Base-by-base conservation (phyloP, 2,329 filamentous ascomycete genomes). In the Alternaria alternata region DNA sequence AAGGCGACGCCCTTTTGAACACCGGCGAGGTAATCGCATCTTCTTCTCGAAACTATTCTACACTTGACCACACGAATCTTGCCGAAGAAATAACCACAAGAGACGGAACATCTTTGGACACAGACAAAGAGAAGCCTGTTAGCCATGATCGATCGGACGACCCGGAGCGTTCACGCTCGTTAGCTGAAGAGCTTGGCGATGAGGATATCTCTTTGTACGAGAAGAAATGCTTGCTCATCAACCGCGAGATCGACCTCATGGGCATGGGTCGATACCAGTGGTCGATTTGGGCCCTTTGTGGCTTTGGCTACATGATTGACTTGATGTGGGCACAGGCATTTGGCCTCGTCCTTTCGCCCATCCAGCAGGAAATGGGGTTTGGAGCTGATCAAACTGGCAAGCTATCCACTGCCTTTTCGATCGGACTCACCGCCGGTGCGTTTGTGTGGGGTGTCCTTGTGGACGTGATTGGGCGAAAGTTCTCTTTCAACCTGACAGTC, bases 251-350 rank as follows among this genome's bases (percentile, higher is more conserved):
- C 59, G 83, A 86, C 56, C 63, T 70, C 38, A 81, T 84, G 62
- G 84, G 84, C 39, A 85, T 86, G 82, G 84, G 84, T 3, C 75
- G 73, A 54, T 86, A 86, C 60, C 84, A 86, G 64, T 85, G 82
- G 82, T 83, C 78, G 63, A 76, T 84, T 47, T 86, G 83, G 84
- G 67, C 73, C 4, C 73, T 86, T 0, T 86, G 84, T 62, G 85
- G 85, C 36, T 83, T 86, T 36, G 85, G 85, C 2, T 86, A 86
- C 66, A 73, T 86, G 41, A 78, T 88, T 38, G 86, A 88, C 64
- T 73, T 87, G 24, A 77, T 86, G 47, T 88, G 85, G 84, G 84
- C 86, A 3, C 86, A 87, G 63, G 86, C 83, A 0, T 86, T 88
- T 66, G 85, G 85, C 11, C 79, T 88, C 2, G 81, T 86, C 0